Percentiles rank a stretch among this genome's conserved stretches.
These are phyloP conservation scores for Cordyceps cateniannulata DNA, from an alignment of 2,329 filamentous ascomycete genomes.

Conservation along the genomic window DNA sequence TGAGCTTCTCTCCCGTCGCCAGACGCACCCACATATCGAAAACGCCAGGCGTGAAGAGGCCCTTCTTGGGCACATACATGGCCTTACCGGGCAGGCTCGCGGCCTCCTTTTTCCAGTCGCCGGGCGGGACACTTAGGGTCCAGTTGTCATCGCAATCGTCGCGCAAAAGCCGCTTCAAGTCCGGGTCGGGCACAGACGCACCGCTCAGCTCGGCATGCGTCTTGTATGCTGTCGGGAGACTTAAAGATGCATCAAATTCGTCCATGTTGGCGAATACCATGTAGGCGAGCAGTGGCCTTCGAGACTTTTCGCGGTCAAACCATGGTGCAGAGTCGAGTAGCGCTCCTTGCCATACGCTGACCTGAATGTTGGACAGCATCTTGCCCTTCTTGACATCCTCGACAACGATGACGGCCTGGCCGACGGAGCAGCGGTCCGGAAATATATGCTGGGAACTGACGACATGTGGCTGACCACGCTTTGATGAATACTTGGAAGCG, in stretches of 20 bases:
- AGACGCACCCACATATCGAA: slow-evolving; percentile 57
- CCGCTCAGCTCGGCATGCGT: slow-evolving; percentile 13
- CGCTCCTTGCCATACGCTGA: slow-evolving; percentile 29
- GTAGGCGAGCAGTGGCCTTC: slow-evolving; percentile 26
- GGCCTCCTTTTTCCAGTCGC: neutral
- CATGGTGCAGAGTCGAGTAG: slow-evolving; percentile 24
- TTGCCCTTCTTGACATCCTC: slow-evolving; percentile 31
- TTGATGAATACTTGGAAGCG: slow-evolving; percentile 13
- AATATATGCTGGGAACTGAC: slow-evolving; percentile 31
- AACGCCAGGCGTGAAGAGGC: slow-evolving; percentile 9
- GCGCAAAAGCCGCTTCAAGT: slow-evolving; percentile 13
- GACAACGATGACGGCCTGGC: slow-evolving; percentile 26
- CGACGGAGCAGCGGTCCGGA: slow-evolving; percentile 26
- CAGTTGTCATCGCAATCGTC: slow-evolving; percentile 16
- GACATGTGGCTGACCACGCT: slow-evolving; percentile 27
- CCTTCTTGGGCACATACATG: slow-evolving; percentile 5
- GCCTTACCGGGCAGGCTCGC: neutral
- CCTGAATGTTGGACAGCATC: slow-evolving; percentile 29
- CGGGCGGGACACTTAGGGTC: slow-evolving; percentile 13
- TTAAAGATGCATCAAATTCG: slow-evolving; percentile 22
- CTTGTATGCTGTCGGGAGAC: slow-evolving; percentile 23
- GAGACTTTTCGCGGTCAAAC: slow-evolving; percentile 21
- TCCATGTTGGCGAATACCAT: slow-evolving; percentile 24
- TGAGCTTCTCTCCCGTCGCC: slow-evolving; percentile 53
- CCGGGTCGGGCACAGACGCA: slow-evolving; percentile 16